phyloP scores from a whole-genome alignment of 192 early-diverging fungal genomes.

The Gaertneriomyces semiglobifer region DNA sequence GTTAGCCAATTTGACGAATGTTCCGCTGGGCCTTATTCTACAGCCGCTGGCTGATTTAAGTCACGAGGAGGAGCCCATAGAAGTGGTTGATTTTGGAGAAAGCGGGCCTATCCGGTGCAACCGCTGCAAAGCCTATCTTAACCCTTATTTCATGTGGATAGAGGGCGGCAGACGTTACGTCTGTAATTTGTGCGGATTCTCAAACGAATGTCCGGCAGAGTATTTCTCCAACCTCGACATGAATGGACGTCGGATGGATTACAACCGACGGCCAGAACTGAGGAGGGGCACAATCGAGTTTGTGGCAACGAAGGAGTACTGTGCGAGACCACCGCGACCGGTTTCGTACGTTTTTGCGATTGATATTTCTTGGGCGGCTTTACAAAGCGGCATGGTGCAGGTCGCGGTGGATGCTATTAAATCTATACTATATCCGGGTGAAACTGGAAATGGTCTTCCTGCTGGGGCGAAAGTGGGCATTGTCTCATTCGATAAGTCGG shows the following conservation, averaged over 20 bases:
- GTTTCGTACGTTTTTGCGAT: slow-evolving; percentile 86
- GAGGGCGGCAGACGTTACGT: slow-evolving; percentile 89
- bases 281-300: slow-evolving; percentile 88
- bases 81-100: slow-evolving; percentile 79
- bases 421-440: slow-evolving; percentile 61
- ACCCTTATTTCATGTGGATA: slow-evolving; percentile 81
- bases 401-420: slow-evolving; percentile 65
- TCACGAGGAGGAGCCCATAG: slow-evolving; percentile 72
- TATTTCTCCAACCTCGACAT: slow-evolving; percentile 96
- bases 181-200: slow-evolving; percentile 90
- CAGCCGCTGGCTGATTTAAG: slow-evolving; percentile 87
- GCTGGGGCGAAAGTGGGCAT: slow-evolving; percentile 67
- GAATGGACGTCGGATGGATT: slow-evolving; percentile 80
- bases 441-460: slow-evolving; percentile 21
- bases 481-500: slow-evolving; percentile 81
- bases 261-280: slow-evolving; percentile 83
- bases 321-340: slow-evolving; percentile 61
- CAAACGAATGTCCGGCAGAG: slow-evolving; percentile 82
- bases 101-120: slow-evolving; percentile 83
- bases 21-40: slow-evolving; percentile 84
- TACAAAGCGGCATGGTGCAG: slow-evolving; percentile 79
- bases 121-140: slow-evolving; percentile 92
- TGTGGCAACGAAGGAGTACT: slow-evolving; percentile 76
- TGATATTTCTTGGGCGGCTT: slow-evolving; percentile 86
- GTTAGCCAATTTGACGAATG: slow-evolving; percentile 66